Evolutionary conservation across 2,329 filamentous ascomycete genomes (phyloP), one percentile per base, ranked within the genome.

Genomic region (Scedosporium aurantiacum): DNA sequence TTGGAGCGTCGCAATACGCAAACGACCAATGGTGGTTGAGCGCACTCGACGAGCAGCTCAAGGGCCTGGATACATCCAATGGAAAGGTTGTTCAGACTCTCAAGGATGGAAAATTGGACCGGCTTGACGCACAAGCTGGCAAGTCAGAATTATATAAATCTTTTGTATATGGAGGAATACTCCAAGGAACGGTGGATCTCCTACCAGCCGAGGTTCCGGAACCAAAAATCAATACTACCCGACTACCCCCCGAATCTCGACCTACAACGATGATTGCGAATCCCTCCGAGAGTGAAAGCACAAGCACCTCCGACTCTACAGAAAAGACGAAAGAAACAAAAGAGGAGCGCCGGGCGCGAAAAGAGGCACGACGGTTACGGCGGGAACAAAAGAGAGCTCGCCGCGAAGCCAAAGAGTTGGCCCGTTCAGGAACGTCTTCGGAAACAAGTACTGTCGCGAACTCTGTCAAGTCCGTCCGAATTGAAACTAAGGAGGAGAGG

Each of bases 21-120:
- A 83, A 81, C 23, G 93, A 97, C 70, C 91, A 96, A 72, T 99
- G 94, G 94, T 99, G 94, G 94, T 81, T 96, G 74, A 88, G 90
- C 63, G 94, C 94, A 10, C 97, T 96, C 67, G 93, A 97, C 74
- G 87, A 91, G 71, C 91, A 92, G 61, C 77, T 97, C 65, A 89
- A 94, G 73, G 89, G 87, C 3, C 80, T 96, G 60, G 88, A 89
- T 70, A 79, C 80, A 25, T 78, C 79, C 65, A 74, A 82, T 66
- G 79, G 84, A 60, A 75, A 78, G 66, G 76, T 84, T 61, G 74
- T 82, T 66, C 75, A 87, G 78, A 81, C 82, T 63, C 71, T 83
- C 64, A 76, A 74, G 37, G 76, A 78, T 62, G 77, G 82, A 63
- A 77, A 79, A 64, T 74, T 85, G 59, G 80, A 85, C 67, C 79